These are phyloP conservation scores for Mortierella sp. DNA, from an alignment of 371 early-diverging fungal species.

Conservation along the genomic window DNA sequence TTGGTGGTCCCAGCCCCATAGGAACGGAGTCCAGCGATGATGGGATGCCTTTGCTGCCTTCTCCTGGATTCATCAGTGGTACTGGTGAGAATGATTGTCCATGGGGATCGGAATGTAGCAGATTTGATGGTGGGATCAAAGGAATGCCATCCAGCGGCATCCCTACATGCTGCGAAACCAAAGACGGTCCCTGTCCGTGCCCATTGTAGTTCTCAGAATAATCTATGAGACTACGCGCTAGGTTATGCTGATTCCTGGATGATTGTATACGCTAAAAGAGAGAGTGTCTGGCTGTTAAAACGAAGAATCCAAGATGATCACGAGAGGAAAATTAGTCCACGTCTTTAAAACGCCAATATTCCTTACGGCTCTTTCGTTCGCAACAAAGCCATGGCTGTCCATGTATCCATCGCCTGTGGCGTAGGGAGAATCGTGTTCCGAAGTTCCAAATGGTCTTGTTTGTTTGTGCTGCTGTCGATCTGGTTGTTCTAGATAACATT, in stretches of 20 bases:
- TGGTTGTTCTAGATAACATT: slow-evolving; percentile 13
- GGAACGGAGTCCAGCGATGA: slow-evolving; percentile 27
- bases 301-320: too few species aligned
- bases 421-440: slow-evolving; percentile 32
- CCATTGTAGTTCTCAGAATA: slow-evolving; percentile 23
- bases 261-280: slow-evolving; percentile 36
- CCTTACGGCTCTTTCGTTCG: slow-evolving; percentile 23
- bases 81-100: slow-evolving; percentile 18
- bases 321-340: too few species aligned
- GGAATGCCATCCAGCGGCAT: slow-evolving; percentile 23
- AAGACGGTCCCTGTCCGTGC: slow-evolving; percentile 20
- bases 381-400: not conserved
- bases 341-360: too few species aligned
- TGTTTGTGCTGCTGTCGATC: slow-evolving; percentile 23
- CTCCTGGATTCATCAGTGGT: slow-evolving; percentile 15
- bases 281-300: too few species aligned
- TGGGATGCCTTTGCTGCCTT: slow-evolving; percentile 11
- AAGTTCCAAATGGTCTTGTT: slow-evolving; percentile 12
- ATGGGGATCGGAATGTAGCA: slow-evolving; percentile 24
- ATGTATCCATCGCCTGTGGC: slow-evolving; percentile 16
- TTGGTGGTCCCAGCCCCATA: slow-evolving; percentile 24
- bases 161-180: slow-evolving; percentile 19
- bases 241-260: slow-evolving; percentile 5
- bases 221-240: slow-evolving; percentile 22
- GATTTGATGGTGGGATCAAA: slow-evolving; percentile 18